phyloP scores from a whole-genome alignment of 495 filamentous ascomycete genomes.

The Penicillium silybi region DNA sequence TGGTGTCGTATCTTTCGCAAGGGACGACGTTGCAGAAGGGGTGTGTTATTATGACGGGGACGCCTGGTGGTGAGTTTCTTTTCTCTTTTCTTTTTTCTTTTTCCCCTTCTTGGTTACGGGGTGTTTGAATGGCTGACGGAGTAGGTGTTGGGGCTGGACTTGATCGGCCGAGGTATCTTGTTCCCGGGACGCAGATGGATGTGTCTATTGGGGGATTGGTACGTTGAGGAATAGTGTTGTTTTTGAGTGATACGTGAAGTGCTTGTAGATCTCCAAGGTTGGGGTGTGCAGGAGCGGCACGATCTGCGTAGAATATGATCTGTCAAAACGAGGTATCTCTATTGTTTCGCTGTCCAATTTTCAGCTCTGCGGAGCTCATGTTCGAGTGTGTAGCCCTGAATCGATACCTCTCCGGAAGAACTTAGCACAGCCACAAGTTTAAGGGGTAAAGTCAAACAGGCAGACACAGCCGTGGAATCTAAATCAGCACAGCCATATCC shows the following conservation, averaged over 20 bases:
- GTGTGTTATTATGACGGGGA: conserved; percentile 73
- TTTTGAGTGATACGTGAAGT: conserved; percentile 1
- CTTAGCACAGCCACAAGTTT: background rate
- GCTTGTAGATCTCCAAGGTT: background rate
- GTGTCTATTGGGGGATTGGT: conserved; percentile 33
- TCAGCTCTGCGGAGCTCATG: background rate
- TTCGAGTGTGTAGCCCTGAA: background rate
- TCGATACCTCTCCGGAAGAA: background rate
- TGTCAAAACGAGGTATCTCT: background rate
- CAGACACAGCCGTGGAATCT: background rate
- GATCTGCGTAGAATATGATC: background rate
- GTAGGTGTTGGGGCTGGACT: conserved; percentile 31
- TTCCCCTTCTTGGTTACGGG: background rate
- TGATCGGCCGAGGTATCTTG: conserved; percentile 30
- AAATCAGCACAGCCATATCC: background rate
- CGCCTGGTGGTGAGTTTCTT: conserved; percentile 35
- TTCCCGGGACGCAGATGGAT: conserved; percentile 38
- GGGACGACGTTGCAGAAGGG: conserved; percentile 71
- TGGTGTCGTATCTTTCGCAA: conserved; percentile 62
- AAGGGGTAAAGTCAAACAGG: background rate
- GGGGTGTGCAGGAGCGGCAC: background rate
- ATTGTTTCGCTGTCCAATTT: background rate
- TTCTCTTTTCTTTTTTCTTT: background rate
- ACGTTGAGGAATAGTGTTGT: conserved; percentile 32
- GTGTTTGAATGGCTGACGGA: background rate